Percentiles rank a stretch among this genome's conserved stretches.
Conservation (phyloP, 768 basidiomycete genomes). For the Asterophora parasitica region DNA sequence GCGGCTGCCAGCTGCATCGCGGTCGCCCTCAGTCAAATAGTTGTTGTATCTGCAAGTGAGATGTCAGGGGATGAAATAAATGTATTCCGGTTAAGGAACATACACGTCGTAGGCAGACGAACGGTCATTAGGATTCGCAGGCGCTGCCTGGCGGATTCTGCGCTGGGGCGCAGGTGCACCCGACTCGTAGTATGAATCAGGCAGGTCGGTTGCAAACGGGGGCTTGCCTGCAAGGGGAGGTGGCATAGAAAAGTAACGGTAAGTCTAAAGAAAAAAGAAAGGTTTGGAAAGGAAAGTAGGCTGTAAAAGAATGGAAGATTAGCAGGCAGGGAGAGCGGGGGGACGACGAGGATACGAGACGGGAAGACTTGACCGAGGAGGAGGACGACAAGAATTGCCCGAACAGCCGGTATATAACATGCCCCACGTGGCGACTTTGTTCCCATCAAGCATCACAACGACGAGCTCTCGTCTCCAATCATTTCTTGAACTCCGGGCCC, state of each 20-base stretch:
- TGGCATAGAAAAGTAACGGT: no score
- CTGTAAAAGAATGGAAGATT: constrained; percentile 4
- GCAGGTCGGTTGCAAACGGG: constrained; percentile 66
- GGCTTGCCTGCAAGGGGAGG: constrained; percentile 58
- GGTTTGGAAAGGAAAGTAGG: constrained; percentile 17
- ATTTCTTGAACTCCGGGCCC: no score
- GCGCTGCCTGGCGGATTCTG: constrained; percentile 40
- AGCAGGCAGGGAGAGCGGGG: constrained; percentile 2
- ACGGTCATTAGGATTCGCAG: constrained; percentile 49
- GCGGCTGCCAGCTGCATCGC: constrained; percentile 32
- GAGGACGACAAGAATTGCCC: not conserved
- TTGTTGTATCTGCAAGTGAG: constrained; percentile 51
- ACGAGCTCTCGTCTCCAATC: no score
- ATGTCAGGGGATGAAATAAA: constrained; percentile 7
- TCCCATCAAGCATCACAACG: not conserved
- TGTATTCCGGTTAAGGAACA: constrained; percentile 22
- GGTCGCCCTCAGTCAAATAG: constrained; percentile 34
- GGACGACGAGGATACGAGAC: not conserved
- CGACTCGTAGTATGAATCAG: constrained; percentile 54
- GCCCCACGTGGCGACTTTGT: constrained; percentile 6
- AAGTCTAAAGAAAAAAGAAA: no score
- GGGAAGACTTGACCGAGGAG: not conserved
- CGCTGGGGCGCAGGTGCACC: constrained; percentile 33
- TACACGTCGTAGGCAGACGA: constrained; percentile 68
- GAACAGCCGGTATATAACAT: not conserved